Evolutionary conservation across 75 land plant species (phyloP), one percentile per base, ranked within the genome.

Genomic region (Isoetes taiwanensis): DNA sequence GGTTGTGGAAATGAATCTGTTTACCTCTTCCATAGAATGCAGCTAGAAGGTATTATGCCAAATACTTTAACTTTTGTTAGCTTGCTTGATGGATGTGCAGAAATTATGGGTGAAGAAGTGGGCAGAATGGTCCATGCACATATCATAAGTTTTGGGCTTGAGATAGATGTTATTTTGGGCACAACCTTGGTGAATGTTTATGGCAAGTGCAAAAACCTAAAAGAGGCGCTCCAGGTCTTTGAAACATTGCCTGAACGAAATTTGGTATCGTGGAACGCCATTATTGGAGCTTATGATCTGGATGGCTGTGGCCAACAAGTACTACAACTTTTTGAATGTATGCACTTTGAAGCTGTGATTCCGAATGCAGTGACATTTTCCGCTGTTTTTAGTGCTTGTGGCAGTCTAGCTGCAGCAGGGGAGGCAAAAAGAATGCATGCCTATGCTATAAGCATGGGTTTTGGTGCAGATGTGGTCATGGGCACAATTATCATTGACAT

Each of bases 11-110:
- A 54, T 6, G 71, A 77, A 29, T 72, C 84, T 26, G 41, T 80
- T 28, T 41, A 57, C 6, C 59, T 68, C 17, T 76, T 73, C 26
- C 32, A 37, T 5, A 48, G 58, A 19, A 80, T 80, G 84, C 37
- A 69, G 40, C 52, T 28, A 8, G 56, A 37, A 56, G 60, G 68
- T 53, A 14, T 67, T 25, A 32, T 29, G 32, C 74, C 72, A 21
- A 68, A 64, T 48, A 62, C 64, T 53, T 70, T 75, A 24, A 70
- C 28, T 3, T 60, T 60, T 30, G 12, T 27, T 60, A 25, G 25
- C 43, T 50, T 43, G 10, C 63, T 60, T 43, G 25, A 60, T 11
- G 63, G 21, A n/a, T 60, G 63, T 29, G 27, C 55, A 28, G 12
- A 14, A 16, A 28, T 23, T 6, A 2, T 16, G 30, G 31, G 25